phyloP scores from a whole-genome alignment of 1,284 basidiomycete genomes.

The Leccinum pachyderme region DNA sequence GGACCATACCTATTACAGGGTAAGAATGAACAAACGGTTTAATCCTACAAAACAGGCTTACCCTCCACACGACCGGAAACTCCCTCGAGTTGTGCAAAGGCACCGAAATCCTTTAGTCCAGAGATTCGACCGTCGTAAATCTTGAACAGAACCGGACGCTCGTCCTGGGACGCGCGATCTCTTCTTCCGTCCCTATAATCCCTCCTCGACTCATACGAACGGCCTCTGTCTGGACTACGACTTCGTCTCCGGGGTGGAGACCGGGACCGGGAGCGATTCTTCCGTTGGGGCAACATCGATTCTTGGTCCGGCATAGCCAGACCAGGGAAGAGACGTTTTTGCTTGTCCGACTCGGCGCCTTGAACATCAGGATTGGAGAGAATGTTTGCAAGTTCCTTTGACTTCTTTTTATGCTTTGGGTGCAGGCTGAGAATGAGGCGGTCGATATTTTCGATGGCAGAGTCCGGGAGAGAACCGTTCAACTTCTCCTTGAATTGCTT shows the following conservation, averaged over 20 bases:
- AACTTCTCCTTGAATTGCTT: conserved; percentile 83
- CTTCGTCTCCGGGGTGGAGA: conserved; percentile 50
- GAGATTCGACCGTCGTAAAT: conserved; percentile 90
- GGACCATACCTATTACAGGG: conserved; percentile 78
- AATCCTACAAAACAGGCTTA: conserved; percentile 31
- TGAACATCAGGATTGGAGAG: conserved; percentile 37
- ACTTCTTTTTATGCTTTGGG: conserved; percentile 90
- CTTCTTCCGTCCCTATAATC: conserved; percentile 39
- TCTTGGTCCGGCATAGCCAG: conserved; percentile 84
- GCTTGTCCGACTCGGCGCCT: conserved; percentile 66
- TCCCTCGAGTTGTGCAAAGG: conserved; percentile 89
- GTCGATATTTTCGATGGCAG: conserved; percentile 90
- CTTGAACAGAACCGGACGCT: conserved; percentile 88
- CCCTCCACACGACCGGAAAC: conserved; percentile 86
- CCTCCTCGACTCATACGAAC: conserved; percentile 45
- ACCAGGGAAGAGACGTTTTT: conserved; percentile 87
- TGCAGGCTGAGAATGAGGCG: conserved; percentile 93
- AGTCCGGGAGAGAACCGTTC: conserved; percentile 82
- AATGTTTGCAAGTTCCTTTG: conserved; percentile 44
- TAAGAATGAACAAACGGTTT: conserved; percentile 6
- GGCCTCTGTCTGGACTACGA: conserved; percentile 53
- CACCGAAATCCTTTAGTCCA: conserved; percentile 92
- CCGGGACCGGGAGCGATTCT: conserved; percentile 44
- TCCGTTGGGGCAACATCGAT: conserved; percentile 51
- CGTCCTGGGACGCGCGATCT: conserved; percentile 59